Base-by-base conservation (phyloP, 192 early-diverging fungal species). In the Backusella psychrophila region DNA sequence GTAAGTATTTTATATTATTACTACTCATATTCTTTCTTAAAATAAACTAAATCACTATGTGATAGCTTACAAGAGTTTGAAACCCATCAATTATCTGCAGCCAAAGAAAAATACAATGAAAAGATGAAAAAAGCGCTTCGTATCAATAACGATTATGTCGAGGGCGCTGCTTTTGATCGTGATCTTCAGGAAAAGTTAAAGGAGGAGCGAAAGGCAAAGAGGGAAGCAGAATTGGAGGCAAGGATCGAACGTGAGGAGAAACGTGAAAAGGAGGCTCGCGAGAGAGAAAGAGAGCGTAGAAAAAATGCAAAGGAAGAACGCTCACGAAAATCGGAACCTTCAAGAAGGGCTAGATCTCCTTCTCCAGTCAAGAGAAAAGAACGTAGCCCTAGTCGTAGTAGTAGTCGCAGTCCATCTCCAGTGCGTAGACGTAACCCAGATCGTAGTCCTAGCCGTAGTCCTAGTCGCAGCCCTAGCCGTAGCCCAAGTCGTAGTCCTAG, bases 161-260 rank as follows among this genome's bases (percentile, higher is more conserved):
- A 94, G 71, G 94, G 95, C 21, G 87, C 87, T 23, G 90, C 94
- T 9, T 96, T 96, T 85, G 89, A 94, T 77, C 77, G 83, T 52
- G 93, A 94, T 23, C 80, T 93, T 66, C 91, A 92, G 76, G 88
- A 87, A 76, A 63, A 74, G 73, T 49, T 67, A 36, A 81, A 59
- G 75, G 74, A 52, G 31, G 33, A 49, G 71, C 71, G 29, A 46
- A 86, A 71, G 8, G 36, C 23, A 65, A 74, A 65, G 36, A 65
- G 15, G 11, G 38, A 67, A 34, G 71, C 59, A 19, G 66, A 77
- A n/a, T 4, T 42, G 17, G 42, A 72, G 23, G 35, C 66, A 38
- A 52, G 17, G 63, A 7, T 75, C 12, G 21, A 29, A 35, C 14
- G 71, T 35, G 17, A 65, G n/a, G 21, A 59, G 12, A 68, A 73